Evolutionary conservation across 768 basidiomycete genomes (phyloP), one percentile per base, ranked within the genome.

Genomic region (Naganishia onofrii): DNA sequence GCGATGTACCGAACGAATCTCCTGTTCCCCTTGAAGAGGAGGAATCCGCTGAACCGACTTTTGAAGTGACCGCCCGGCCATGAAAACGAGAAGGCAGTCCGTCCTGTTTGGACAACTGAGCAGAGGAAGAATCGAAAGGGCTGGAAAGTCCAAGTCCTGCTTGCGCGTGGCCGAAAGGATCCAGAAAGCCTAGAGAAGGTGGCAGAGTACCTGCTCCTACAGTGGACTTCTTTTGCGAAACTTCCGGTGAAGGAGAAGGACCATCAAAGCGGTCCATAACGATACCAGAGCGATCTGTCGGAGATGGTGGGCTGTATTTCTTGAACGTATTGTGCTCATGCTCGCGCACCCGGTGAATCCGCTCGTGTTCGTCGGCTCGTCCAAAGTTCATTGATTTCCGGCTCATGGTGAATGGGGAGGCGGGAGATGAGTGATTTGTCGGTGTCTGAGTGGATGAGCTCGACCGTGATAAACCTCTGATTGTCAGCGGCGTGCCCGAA

Each of bases 281-380:
- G 42, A 63, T 63, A 63, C 60, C 60, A 63, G 60, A 63, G 28
- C 10, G 29, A 63, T 63, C 60, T 26, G 60, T 63, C 38, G 60
- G 60, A 26, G 60, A 63, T 7, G 60, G 60, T 13, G 60, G 60
- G 32, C 60, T 63, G n/a, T 63, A 36, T 17, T 63, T 63, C n/a
- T 63, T 63, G 31, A 23, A 36, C 2, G 34, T 63, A 29, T 63
- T 36, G 23, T 63, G 60, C 12, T 42, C 36, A 42, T 63, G 60
- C 7, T 58, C 32, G 34, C 57, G 57, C 23, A 58, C 60, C 3
- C 29, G 60, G 21, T 63, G 60, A 19, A 42, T 63, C 17, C 60
- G 38, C 42, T 63, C 60, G 28, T 44, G 60, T 12, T 63, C 60
- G 29, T 44, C 26, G 23, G 38, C 38, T 44, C 60, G 38, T n/a